Evolutionary conservation across 306 rosid genomes (phyloP).

Genomic region (Vachellia pachyceras): DNA sequence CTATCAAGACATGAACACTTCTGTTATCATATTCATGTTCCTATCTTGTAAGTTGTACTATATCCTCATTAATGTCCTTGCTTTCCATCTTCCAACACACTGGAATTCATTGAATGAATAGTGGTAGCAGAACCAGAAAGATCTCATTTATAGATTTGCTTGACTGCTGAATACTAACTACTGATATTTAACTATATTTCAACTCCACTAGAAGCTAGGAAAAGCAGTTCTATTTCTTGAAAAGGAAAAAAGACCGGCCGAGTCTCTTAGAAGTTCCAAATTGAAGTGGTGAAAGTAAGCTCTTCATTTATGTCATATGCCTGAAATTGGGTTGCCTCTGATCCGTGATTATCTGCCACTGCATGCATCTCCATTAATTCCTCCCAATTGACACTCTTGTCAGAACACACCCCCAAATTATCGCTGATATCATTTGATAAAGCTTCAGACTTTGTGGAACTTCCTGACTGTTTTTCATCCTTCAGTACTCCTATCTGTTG

Average conservation of each 20-base stretch:
- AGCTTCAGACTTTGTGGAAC: slow-evolving; percentile 55
- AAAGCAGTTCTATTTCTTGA: slow-evolving; percentile 28
- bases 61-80: not conserved
- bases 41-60: not conserved
- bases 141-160: slow-evolving; percentile 40
- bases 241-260: slow-evolving; percentile 13
- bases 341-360: slow-evolving; percentile 54
- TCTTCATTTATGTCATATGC: slow-evolving; percentile 63
- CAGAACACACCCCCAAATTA: slow-evolving; percentile 62
- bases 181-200: slow-evolving; percentile 27
- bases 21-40: not conserved
- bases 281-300: slow-evolving; percentile 63
- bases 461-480: slow-evolving; percentile 49
- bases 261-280: slow-evolving; percentile 73
- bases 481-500: slow-evolving; percentile 86
- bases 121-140: slow-evolving; percentile 45
- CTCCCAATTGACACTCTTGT: slow-evolving; percentile 78
- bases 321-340: slow-evolving; percentile 53
- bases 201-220: slow-evolving; percentile 27
- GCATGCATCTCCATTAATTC: slow-evolving; percentile 72
- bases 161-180: slow-evolving; percentile 18
- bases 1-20: not conserved
- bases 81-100: slow-evolving; percentile 26
- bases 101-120: slow-evolving; percentile 31
- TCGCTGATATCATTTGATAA: slow-evolving; percentile 42